phyloP scores from a whole-genome alignment of 139 green algal species.

The Chlamydomonas asymmetrica region DNA sequence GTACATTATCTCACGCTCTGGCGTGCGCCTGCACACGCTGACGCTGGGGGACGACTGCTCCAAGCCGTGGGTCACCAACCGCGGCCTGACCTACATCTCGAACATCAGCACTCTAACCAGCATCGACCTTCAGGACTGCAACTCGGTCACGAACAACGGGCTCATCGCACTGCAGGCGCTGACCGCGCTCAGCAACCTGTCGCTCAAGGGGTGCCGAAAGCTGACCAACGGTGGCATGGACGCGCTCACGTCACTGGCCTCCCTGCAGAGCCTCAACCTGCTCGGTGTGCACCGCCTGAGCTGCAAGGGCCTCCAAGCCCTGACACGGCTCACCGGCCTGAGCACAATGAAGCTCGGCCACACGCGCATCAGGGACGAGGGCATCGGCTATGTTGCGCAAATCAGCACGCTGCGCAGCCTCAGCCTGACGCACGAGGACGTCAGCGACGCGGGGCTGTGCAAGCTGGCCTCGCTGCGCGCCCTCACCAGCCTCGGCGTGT shows the following conservation, averaged over 20 bases:
- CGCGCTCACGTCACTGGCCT: slow-evolving; percentile 15
- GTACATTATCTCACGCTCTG: slow-evolving; percentile 11
- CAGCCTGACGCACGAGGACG: neutral
- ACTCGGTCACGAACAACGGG: slow-evolving; percentile 40
- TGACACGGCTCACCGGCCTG: slow-evolving; percentile 24
- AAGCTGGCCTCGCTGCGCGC: slow-evolving; percentile 9
- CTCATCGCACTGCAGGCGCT: slow-evolving; percentile 24
- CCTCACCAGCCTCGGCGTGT: slow-evolving; percentile 17
- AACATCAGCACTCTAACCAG: slow-evolving; percentile 33
- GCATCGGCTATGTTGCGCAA: slow-evolving; percentile 17
- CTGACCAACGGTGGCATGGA: slow-evolving; percentile 45
- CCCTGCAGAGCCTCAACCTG: slow-evolving; percentile 35
- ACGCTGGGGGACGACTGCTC: slow-evolving; percentile 44
- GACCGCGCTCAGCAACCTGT: slow-evolving; percentile 21
- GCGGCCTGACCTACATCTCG: slow-evolving; percentile 30
- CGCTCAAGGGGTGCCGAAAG: slow-evolving; percentile 42
- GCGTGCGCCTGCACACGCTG: slow-evolving; percentile 32
- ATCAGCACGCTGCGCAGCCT: neutral
- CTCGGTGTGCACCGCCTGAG: slow-evolving; percentile 33
- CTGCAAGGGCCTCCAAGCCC: slow-evolving; percentile 37
- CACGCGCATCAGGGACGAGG: slow-evolving; percentile 43
- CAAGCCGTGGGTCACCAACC: slow-evolving; percentile 47
- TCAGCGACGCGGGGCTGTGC: slow-evolving; percentile 22
- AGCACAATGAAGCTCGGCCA: slow-evolving; percentile 30
- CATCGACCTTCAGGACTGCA: slow-evolving; percentile 52